phyloP scores from a whole-genome alignment of 1,139 yeast genomes.

The Saccharomycopsis crataegensis region DNA sequence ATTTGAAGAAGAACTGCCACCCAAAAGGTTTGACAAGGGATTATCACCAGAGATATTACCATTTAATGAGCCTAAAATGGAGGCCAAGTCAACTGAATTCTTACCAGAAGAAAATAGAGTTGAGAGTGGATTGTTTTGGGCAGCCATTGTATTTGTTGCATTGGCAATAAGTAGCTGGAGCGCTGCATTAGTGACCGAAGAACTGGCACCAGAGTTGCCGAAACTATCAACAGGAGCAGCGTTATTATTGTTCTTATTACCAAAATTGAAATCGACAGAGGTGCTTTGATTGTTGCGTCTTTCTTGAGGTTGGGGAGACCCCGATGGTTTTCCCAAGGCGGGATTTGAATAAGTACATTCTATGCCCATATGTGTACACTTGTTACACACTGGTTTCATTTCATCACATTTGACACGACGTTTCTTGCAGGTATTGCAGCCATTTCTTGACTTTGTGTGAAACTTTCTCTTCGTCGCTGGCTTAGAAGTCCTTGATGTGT shows the following conservation, averaged over 20 bases:
- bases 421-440: conserved; percentile 83
- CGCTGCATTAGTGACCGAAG: conserved; percentile 14
- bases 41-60: neutral
- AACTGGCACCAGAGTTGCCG: neutral
- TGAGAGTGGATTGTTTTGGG: conserved; percentile 1
- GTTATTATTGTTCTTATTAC: no score
- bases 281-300: neutral
- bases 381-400: conserved; percentile 66
- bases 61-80: neutral
- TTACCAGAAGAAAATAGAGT: conserved; percentile 3
- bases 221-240: neutral
- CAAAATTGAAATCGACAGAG: neutral
- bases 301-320: neutral
- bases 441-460: conserved; percentile 81
- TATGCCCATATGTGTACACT: conserved; percentile 70
- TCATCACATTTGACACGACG: conserved; percentile 94
- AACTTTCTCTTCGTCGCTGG: conserved; percentile 52
- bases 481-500: neutral
- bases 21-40: neutral
- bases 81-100: neutral
- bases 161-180: conserved; percentile 15
- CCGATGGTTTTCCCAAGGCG: conserved; percentile 12
- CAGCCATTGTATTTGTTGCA: conserved; percentile 9
- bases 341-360: conserved; percentile 54
- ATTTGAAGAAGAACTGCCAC: neutral